Percentiles rank a stretch among this genome's conserved stretches.
These are phyloP conservation scores for Prunella vulgaris DNA, from an alignment of 257 asterid species.

Conservation along the genomic window DNA sequence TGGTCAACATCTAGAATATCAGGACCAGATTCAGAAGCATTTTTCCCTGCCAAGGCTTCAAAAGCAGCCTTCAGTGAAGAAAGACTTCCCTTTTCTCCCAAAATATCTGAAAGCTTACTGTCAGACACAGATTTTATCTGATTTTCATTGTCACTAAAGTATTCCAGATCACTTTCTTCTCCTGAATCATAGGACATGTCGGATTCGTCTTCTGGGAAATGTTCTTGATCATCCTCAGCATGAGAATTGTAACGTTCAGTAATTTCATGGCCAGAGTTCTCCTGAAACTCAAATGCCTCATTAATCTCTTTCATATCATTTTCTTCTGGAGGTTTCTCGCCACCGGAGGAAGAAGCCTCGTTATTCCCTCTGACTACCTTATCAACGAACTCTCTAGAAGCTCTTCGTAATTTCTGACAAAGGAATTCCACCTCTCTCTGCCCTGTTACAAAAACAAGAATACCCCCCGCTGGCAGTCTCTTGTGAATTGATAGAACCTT, in stretches of 20 bases:
- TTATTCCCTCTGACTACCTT: constrained; percentile 27
- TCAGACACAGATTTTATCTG: constrained; percentile 37
- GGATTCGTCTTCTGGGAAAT: constrained; percentile 51
- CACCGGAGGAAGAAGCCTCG: constrained; percentile 26
- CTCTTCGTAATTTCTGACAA: constrained; percentile 59
- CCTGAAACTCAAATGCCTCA: constrained; percentile 77
- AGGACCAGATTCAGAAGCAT: constrained; percentile 19
- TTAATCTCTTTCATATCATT: constrained; percentile 55
- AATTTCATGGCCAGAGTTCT: constrained; percentile 42
- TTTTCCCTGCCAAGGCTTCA: constrained; percentile 56
- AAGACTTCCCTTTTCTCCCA: constrained; percentile 43
- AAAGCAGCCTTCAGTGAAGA: constrained; percentile 73
- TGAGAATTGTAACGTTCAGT: constrained; percentile 62
- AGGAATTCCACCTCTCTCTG: constrained; percentile 87
- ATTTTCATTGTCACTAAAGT: constrained; percentile 39
- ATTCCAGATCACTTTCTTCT: constrained; percentile 80
- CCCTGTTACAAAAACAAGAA: constrained; percentile 93
- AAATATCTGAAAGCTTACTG: constrained; percentile 32
- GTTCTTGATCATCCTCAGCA: constrained; percentile 54
- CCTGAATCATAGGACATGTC: constrained; percentile 54
- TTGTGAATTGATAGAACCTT: constrained; percentile 87
- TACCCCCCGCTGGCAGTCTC: constrained; percentile 90
- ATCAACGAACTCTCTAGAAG: constrained; percentile 49
- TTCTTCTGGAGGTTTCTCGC: constrained; percentile 39
- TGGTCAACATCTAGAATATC: constrained; percentile 25